phyloP scores from a whole-genome alignment of 2,329 filamentous ascomycete genomes.

The Nakataea oryzae region DNA sequence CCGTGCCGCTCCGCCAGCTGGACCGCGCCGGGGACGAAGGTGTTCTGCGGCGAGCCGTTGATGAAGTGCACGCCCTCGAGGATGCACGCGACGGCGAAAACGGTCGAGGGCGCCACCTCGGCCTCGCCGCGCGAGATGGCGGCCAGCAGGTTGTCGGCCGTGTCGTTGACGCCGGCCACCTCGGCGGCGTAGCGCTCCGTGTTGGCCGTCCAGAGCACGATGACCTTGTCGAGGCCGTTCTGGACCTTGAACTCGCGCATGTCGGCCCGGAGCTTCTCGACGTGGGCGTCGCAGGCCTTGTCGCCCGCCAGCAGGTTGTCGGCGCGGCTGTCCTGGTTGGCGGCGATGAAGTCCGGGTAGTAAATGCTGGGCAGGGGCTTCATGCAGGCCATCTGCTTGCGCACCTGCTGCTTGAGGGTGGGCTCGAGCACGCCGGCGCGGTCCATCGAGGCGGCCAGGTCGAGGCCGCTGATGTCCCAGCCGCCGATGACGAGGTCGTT shows the following conservation, averaged over 20 bases:
- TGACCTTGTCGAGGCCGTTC: conserved; percentile 84
- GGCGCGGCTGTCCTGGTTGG: conserved; percentile 93
- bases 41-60: conserved; percentile 99
- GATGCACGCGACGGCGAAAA: conserved; percentile 92
- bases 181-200: conserved; percentile 94
- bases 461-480: conserved; percentile 93
- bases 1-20: conserved; percentile 78
- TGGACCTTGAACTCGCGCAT: conserved; percentile 88
- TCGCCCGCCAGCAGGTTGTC: conserved; percentile 79
- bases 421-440: conserved; percentile 91
- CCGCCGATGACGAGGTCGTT: conserved; percentile 92
- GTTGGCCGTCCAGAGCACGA: conserved; percentile 98
- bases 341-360: conserved; percentile 98
- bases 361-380: conserved; percentile 89
- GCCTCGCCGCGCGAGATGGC: conserved; percentile 78
- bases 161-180: conserved; percentile 85
- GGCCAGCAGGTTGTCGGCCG: conserved; percentile 83
- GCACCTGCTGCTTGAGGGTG: conserved; percentile 78
- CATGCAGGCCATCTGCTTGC: conserved; percentile 87
- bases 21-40: conserved; percentile 88
- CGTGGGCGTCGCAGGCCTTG: conserved; percentile 78
- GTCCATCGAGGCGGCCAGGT: conserved; percentile 88
- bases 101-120: conserved; percentile 88
- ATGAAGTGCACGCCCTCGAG: conserved; percentile 89
- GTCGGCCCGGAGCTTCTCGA: conserved; percentile 86